Base-by-base conservation (phyloP, 352 stramenopile genomes). In the Phytophthora vignae region DNA sequence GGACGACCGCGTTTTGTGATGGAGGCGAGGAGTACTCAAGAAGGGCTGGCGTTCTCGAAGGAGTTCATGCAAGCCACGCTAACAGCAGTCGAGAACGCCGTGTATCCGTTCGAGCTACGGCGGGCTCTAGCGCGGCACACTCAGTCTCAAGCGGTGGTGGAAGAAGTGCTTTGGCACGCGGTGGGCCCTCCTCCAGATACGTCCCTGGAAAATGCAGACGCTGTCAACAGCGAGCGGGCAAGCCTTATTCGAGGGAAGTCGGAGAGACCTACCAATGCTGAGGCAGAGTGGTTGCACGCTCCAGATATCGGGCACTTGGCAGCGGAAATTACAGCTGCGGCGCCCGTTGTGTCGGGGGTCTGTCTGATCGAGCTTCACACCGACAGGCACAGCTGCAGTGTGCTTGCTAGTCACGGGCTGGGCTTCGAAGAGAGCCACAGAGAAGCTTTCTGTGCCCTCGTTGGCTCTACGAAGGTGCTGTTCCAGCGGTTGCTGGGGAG, bases 101-200 rank as follows among this genome's bases (percentile, higher is more conserved):
- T 90, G 25, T 88, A 88, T 46, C 75, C 88, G 17, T 91, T 89
- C 59, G 82, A 93, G 46, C 59, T 93, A 19, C 84, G 70, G 25
- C 74, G 85, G 33, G 59, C 74, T 17, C 73, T 86, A 25, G 50
- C 56, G 12, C 77, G 76, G 38, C 64, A 68, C 9, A 62, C 50
- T 21, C 40, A 68, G 33, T 36, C 67, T 49, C 67, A 76, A 22
- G 52, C 72, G 2, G 66, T 80, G 2, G 71, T 90, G 12, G 71
- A 88, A 58, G 64, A 84, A 44, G 74, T 85, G 11, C 55, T 91
- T 2, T 59, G 75, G 29, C 55, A 81, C 11, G 72, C 76, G 0
- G 68, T 88, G 8, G 73, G 71, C 12, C 76, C 71, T 2, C 46
- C 42, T 12, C 42, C 67, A 6, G 60, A 71, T 27, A 58, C 40